Evolutionary conservation across 1,284 basidiomycete genomes (phyloP).

Genomic region (Xerocomus cyaneibrunnescens): DNA sequence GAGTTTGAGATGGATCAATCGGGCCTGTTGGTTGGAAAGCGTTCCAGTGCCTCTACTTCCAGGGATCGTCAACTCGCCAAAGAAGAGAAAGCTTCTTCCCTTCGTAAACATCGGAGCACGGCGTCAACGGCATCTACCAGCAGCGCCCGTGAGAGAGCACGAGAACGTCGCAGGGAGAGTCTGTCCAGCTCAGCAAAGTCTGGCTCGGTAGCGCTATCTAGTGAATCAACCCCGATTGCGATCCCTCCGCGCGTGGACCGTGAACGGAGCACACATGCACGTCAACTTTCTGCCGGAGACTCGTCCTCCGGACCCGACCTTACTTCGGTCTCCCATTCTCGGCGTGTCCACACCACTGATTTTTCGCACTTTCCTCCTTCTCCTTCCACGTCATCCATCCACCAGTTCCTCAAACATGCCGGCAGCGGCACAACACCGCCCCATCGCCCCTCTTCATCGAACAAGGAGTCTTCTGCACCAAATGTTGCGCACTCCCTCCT

Average conservation of each 20-base stretch:
- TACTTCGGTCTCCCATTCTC: conserved; percentile 38
- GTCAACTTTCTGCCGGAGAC: conserved; percentile 68
- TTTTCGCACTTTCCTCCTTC: conserved; percentile 88
- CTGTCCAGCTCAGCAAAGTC: conserved; percentile 42
- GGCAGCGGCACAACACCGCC: conserved; percentile 48
- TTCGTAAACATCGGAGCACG: conserved; percentile 72
- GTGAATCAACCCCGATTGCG: conserved; percentile 28
- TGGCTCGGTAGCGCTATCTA: conserved; percentile 14
- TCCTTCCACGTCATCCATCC: conserved; percentile 81
- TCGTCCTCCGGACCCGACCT: conserved; percentile 61
- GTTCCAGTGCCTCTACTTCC: conserved; percentile 29
- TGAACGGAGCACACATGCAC: conserved; percentile 44
- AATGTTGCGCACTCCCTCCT: conserved; percentile 79
- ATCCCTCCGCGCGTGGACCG: conserved; percentile 37
- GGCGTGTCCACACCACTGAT: conserved; percentile 67
- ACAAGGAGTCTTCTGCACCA: conserved; percentile 49
- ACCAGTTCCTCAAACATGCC: conserved; percentile 72
- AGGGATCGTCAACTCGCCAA: conserved; percentile 37
- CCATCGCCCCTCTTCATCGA: conserved; percentile 41
- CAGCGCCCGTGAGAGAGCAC: conserved; percentile 45
- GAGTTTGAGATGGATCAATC: conserved; percentile 78
- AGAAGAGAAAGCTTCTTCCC: conserved; percentile 50
- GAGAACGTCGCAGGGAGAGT: conserved; percentile 68
- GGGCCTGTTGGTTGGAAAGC: conserved; percentile 58
- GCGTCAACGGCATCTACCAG: conserved; percentile 49